These are phyloP conservation scores for Martiniozyma abietophila DNA, from an alignment of 805 yeast genomes.

Conservation along the genomic window DNA sequence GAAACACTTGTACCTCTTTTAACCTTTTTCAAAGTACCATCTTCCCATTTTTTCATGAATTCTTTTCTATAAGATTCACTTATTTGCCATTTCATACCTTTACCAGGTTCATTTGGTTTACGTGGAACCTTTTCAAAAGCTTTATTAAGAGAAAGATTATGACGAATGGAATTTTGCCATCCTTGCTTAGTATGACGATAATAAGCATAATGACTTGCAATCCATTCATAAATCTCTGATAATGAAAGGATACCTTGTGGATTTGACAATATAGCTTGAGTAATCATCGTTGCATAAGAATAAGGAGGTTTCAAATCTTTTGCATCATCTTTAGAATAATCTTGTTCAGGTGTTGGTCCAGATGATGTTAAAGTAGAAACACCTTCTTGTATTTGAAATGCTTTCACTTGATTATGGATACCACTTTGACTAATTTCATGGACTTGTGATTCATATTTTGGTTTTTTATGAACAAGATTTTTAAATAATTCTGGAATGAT, in stretches of 20 bases:
- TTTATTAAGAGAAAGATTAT: conserved; percentile 86
- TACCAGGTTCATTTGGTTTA: conserved; percentile 93
- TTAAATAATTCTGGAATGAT: conserved; percentile 43
- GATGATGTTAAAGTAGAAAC: conserved; percentile 7
- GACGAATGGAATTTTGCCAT: conserved; percentile 98
- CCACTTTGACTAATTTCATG: not conserved
- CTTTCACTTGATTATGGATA: conserved; percentile 26
- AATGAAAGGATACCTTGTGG: conserved; percentile 81
- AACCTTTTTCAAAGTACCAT: conserved; percentile 63
- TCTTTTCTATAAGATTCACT: conserved; percentile 78
- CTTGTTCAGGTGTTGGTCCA: conserved; percentile 29
- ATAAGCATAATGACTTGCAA: conserved; percentile 77
- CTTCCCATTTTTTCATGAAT: conserved; percentile 68
- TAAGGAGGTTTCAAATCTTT: conserved; percentile 94
- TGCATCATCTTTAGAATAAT: conserved; percentile 81
- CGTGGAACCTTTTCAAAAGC: conserved; percentile 98
- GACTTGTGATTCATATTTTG: conserved; percentile 2
- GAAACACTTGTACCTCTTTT: conserved; percentile 78
- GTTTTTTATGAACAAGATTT: conserved; percentile 24
- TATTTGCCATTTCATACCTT: conserved; percentile 99
- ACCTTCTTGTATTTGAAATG: conserved; percentile 32
- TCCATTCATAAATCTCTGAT: conserved; percentile 90
- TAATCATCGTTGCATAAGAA: conserved; percentile 96
- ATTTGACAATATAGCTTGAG: conserved; percentile 89
- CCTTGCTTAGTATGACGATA: conserved; percentile 90